Base-by-base conservation (phyloP, 1,284 basidiomycete genomes). In the Trichosporon asahii region DNA sequence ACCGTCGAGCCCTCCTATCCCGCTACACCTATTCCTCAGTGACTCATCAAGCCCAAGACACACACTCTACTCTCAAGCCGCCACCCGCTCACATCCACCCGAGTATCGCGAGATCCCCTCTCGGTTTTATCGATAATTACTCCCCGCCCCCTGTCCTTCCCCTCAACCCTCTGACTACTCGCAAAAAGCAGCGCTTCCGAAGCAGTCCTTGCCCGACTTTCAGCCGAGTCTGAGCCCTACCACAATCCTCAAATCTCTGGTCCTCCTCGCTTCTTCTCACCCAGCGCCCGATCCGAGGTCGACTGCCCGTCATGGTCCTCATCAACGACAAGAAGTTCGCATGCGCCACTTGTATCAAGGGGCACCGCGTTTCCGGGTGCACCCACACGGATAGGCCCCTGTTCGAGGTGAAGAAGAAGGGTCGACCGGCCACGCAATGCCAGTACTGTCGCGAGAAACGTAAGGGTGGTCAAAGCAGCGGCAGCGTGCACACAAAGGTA, bases 291-390 rank as follows among this genome's bases (percentile, higher is more conserved):
- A 40, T 23, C 27, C 35, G 14, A 27, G 35, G 57, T 35, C 8
- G 5, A 25, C 29, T 55, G 57, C 27, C 61, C 72, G 71, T 21
- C 53, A 83, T 83, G 91, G 90, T 93, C 76, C 86, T 90, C 78
- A 87, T 92, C 80, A 89, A 88, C 83, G 88, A 88, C 81, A 91
- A 90, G 85, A 92, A 92, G 72, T 83, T 76, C 57, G 74, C 74
- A 73, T 91, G 90, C 78, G 90, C 90, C 82, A 90, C 90, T 57
- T 92, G 91, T 83, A 92, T 92, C 83, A 92, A 92, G 82, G 91
- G 91, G 12, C 91, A 92, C 83, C 89, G 91, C 46, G 91, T 90
- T 14, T 90, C 90, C 9, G 86, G 88, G 63, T 92, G 91, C 82
- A 88, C 89, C 70, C 91, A 92, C 80, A 89, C 88, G 71, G 90